Evolutionary conservation across 2,329 filamentous ascomycete genomes (phyloP).

Genomic region (Trichoderma afroharzianum): DNA sequence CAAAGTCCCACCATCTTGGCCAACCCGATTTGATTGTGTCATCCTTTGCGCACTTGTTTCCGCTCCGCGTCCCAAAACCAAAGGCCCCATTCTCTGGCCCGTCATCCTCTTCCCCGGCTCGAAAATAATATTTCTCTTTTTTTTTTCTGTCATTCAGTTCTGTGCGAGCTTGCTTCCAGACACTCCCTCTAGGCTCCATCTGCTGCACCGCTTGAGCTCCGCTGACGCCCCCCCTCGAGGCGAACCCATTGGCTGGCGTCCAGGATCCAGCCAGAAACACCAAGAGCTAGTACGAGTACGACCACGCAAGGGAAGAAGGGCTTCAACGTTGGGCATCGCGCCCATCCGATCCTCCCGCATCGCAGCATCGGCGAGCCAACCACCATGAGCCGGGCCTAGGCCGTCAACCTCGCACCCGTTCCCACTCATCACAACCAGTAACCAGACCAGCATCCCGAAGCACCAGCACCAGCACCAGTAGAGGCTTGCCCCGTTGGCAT

Average conservation of each 20-base stretch:
- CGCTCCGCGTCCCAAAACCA: conserved; percentile 1
- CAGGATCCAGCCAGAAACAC: neutral
- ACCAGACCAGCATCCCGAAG: conserved; percentile 12
- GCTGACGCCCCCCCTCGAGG: neutral
- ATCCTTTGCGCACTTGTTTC: conserved; percentile 28
- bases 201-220: conserved; percentile 6
- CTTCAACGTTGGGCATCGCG: conserved; percentile 27
- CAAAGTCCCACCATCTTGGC: conserved; percentile 18
- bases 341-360: conserved; percentile 20
- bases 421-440: conserved; percentile 28
- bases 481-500: conserved; percentile 32
- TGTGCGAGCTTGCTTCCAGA: conserved; percentile 8
- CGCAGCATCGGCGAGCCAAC: conserved; percentile 28
- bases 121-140: conserved; percentile 23
- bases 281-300: neutral
- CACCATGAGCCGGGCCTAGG: conserved; percentile 34
- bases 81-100: conserved; percentile 25
- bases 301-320: conserved; percentile 5
- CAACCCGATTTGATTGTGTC: conserved; percentile 33
- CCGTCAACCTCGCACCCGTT: conserved; percentile 20
- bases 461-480: neutral
- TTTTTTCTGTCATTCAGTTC: neutral
- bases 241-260: conserved; percentile 9
- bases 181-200: neutral
- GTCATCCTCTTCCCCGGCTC: conserved; percentile 27